phyloP scores from a whole-genome alignment of 2,329 filamentous ascomycete species.

The Stagonosporopsis chrysanthemi region DNA sequence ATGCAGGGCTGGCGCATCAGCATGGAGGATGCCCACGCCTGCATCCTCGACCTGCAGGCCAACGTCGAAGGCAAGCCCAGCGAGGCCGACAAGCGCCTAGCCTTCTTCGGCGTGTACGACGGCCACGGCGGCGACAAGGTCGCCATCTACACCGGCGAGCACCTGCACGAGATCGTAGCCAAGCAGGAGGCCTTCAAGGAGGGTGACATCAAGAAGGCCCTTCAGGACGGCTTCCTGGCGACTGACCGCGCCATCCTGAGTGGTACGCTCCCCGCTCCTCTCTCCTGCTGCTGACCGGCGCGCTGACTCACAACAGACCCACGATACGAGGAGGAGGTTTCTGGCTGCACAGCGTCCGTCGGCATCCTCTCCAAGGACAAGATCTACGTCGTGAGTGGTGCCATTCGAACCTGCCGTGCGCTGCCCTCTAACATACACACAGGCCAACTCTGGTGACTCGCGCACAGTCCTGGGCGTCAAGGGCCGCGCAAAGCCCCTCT shows the following conservation, averaged over 20 bases:
- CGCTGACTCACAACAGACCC: constrained; percentile 71
- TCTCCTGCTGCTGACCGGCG: constrained; percentile 12
- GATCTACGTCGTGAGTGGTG: constrained; percentile 85
- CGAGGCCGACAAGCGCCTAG: constrained; percentile 75
- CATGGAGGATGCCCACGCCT: constrained; percentile 97
- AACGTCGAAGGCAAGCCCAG: constrained; percentile 64
- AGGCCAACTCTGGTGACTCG: constrained; percentile 98
- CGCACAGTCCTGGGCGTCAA: constrained; percentile 95
- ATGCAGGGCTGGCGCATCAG: constrained; percentile 99
- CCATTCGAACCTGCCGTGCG: neutral
- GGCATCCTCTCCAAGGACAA: constrained; percentile 88
- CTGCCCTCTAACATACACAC: constrained; percentile 26
- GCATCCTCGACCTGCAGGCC: constrained; percentile 84
- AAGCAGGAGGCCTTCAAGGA: constrained; percentile 94
- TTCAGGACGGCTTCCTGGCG: constrained; percentile 96
- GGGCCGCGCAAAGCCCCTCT: constrained; percentile 94
- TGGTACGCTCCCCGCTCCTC: constrained; percentile 64
- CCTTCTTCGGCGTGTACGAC: constrained; percentile 98
- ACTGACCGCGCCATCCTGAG: constrained; percentile 95
- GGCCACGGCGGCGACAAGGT: constrained; percentile 98
- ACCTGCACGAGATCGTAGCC: constrained; percentile 91
- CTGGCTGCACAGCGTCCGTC: constrained; percentile 95
- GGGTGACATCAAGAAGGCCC: constrained; percentile 90
- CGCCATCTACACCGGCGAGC: constrained; percentile 87
- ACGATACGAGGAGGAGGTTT: constrained; percentile 96